Evolutionary conservation across 2,329 filamentous ascomycete genomes (phyloP), one percentile per base, ranked within the genome.

Genomic region (Stagonosporopsis tanaceti): DNA sequence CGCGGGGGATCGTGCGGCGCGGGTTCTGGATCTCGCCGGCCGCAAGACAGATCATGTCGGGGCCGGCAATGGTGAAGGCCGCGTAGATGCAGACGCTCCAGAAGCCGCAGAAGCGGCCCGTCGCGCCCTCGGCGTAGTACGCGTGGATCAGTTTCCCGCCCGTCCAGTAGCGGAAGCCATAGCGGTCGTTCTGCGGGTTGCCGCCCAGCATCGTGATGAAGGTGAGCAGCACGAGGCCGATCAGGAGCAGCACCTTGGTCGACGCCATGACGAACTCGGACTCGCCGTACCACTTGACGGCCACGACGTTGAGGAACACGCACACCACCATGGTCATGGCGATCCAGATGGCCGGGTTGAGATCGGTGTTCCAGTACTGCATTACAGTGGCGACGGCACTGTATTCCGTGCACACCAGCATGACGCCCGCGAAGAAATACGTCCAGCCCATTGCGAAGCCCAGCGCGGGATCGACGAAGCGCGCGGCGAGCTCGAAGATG

Each of bases 381-480:
- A 77, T 74, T 6, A 74, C 76, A 14, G 75, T 62, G n/a, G 70
- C 71, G 15, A 75, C 75, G 28, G 72, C 75, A 3, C 71, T 74
- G 46, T 76, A 59, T 30, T 59, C 56, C 2, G 56, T 59, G 34
- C 56, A 59, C 14, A 59, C 56, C 40, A 59, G 37, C 56, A 59
- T 59, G 8, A 59, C 56, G 14, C 56, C 56, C 4, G 60, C 92
- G 75, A 88, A 84, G 82, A 85, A 89, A 64, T 76, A 78, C 2
- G 64, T 70, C 74, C 71, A 93, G 32, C 90, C 89, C 15, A 93
- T 82, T 42, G 89, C 84, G 73, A 94, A 93, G 39, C 91, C 91
- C 17, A 93, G 83, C 48, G 89, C 89, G 39, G 89, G 89, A 64
- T 93, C 89, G 65, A 88, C 89, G 77, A 91, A 93, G 46, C 91